Conservation (phyloP, 139 green algal genomes). For the Chlamydomonas sphaeroides region DNA sequence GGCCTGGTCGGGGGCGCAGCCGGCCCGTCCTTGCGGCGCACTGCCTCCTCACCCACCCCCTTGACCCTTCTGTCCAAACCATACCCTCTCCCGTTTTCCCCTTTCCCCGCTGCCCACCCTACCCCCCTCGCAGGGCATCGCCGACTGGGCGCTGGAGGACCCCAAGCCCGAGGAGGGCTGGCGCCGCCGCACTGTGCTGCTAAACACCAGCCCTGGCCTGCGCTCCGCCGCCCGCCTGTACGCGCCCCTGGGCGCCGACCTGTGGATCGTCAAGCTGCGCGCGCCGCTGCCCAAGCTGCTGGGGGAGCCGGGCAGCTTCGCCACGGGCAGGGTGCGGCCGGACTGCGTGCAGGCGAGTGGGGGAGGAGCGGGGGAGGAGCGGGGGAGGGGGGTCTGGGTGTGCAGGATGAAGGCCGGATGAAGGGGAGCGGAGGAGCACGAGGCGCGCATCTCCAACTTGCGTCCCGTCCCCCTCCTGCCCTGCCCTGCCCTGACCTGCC, state of each 20-base stretch:
- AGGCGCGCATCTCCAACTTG: too few relatives aligned
- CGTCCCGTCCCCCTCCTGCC: too few relatives aligned
- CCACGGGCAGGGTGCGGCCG: conserved; percentile 61
- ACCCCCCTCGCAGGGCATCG: conserved; percentile 32
- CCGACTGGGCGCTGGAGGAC: conserved; percentile 42
- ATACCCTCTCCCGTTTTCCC: too few relatives aligned
- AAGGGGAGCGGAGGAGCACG: too few relatives aligned
- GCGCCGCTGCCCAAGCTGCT: conserved; percentile 51
- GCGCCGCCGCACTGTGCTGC: conserved; percentile 39
- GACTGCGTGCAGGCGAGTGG: conserved; percentile 57
- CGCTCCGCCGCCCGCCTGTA: conserved; percentile 60
- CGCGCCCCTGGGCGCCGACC: conserved; percentile 57
- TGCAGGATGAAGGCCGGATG: not conserved
- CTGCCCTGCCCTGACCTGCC: too few relatives aligned
- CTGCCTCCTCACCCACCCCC: not conserved
- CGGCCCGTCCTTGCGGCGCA: too few relatives aligned
- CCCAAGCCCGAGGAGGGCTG: conserved; percentile 40
- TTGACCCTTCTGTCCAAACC: too few relatives aligned
- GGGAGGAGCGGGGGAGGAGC: not conserved
- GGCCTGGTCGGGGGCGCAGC: too few relatives aligned
- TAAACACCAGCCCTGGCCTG: conserved; percentile 32
- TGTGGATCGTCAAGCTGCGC: conserved; percentile 72
- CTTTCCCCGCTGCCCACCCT: too few relatives aligned
- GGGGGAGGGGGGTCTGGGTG: not conserved
- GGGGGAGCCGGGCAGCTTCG: conserved; percentile 61